phyloP scores from a whole-genome alignment of 768 basidiomycete genomes.

The Trametes gibbosa region DNA sequence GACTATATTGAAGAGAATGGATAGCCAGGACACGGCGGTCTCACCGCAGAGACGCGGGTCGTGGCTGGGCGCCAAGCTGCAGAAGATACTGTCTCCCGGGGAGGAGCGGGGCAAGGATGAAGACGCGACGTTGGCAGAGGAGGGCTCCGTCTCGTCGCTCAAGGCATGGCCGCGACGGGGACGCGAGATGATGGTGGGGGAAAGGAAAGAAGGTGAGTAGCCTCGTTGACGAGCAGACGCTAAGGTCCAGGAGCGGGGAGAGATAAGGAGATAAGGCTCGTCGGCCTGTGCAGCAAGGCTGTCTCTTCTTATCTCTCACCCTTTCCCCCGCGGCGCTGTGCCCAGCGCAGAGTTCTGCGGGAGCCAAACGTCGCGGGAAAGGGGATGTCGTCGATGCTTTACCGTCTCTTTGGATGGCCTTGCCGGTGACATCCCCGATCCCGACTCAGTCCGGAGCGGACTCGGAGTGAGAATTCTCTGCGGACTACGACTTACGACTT shows the following conservation, averaged over 20 bases:
- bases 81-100: slow-evolving; percentile 10
- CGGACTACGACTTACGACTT: no score
- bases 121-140: slow-evolving; percentile 1
- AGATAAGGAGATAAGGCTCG: slow-evolving; percentile 20
- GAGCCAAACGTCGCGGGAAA: no score
- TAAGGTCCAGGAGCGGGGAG: not conserved
- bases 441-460: no score
- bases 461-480: no score
- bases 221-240: slow-evolving; percentile 1
- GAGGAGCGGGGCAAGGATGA: slow-evolving; percentile 3
- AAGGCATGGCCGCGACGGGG: not conserved
- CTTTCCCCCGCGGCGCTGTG: no score
- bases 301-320: not conserved
- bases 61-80: slow-evolving; percentile 18
- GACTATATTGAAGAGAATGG: slow-evolving; percentile 7
- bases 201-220: slow-evolving; percentile 14
- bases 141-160: slow-evolving; percentile 9
- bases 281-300: not conserved
- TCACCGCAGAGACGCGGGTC: slow-evolving; percentile 15
- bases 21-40: slow-evolving; percentile 6
- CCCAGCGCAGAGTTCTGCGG: no score
- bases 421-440: no score
- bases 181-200: slow-evolving; percentile 11
- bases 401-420: no score
- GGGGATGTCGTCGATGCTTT: no score